Conservation (phyloP, 768 basidiomycete species). For the Serendipita sp. region DNA sequence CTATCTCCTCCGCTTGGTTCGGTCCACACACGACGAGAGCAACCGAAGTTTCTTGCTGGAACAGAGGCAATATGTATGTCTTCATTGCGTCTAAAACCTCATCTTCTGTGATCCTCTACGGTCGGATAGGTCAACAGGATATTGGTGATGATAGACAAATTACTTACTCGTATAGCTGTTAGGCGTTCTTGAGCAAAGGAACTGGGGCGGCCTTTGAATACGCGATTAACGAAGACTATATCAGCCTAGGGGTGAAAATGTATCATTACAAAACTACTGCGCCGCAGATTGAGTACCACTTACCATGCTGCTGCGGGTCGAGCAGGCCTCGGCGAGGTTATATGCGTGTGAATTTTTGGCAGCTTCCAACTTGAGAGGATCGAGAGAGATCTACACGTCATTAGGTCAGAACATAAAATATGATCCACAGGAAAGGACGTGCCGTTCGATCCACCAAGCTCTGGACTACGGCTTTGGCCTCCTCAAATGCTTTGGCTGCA, state of each 20-base stretch:
- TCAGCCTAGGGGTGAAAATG: not conserved
- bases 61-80: slow-evolving; percentile 71
- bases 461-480: slow-evolving; percentile 62
- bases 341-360: slow-evolving; percentile 88
- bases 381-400: slow-evolving; percentile 49
- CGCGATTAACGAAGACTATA: not conserved
- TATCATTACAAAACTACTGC: not conserved
- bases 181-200: not conserved
- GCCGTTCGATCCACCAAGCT: slow-evolving; percentile 75
- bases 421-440: slow-evolving; percentile 12
- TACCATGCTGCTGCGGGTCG: slow-evolving; percentile 74
- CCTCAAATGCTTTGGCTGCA: slow-evolving; percentile 59
- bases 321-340: slow-evolving; percentile 58
- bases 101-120: slow-evolving; percentile 52
- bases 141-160: not conserved
- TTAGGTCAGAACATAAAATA: not conserved
- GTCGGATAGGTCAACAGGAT: not conserved
- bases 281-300: slow-evolving; percentile 15
- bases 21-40: slow-evolving; percentile 77
- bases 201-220: not conserved
- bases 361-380: slow-evolving; percentile 67
- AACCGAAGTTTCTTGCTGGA: slow-evolving; percentile 56
- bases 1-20: slow-evolving; percentile 57
- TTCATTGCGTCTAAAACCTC: slow-evolving; percentile 55
- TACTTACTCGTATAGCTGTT: not conserved